Conservation (phyloP, 2,329 filamentous ascomycete species). For the Sphaerulina populicola region DNA sequence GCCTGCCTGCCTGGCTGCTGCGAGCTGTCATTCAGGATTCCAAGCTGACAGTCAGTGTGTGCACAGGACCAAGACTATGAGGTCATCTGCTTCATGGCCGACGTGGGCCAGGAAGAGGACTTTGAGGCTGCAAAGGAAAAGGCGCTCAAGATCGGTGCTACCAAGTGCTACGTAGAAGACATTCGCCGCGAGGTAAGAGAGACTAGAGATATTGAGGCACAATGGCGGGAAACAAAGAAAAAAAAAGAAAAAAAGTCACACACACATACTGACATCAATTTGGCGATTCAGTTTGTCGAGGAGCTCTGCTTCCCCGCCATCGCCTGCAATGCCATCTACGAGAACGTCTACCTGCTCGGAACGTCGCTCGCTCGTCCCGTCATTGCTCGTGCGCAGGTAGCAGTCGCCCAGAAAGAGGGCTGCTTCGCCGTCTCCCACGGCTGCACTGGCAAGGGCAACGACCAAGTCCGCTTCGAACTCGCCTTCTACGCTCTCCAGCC, state of each 20-base stretch:
- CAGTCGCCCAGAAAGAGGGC: constrained; percentile 55
- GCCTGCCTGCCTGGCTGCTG: no score
- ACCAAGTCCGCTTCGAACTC: constrained; percentile 59
- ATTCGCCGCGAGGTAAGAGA: constrained; percentile 46
- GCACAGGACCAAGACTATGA: constrained; percentile 47
- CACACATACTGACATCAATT: background rate
- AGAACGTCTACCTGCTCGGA: constrained; percentile 56
- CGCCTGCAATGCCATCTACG: constrained; percentile 54
- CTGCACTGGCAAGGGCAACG: constrained; percentile 58
- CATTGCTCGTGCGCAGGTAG: constrained; percentile 60
- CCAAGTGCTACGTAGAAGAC: constrained; percentile 55
- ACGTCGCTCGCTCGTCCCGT: constrained; percentile 57
- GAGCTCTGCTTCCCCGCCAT: constrained; percentile 73
- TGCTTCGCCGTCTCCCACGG: constrained; percentile 44
- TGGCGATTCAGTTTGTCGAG: constrained; percentile 53
- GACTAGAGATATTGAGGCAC: no score
- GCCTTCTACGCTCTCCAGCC: constrained; percentile 56
- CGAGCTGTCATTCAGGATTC: background rate
- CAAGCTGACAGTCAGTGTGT: constrained; percentile 2
- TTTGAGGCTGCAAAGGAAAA: constrained; percentile 65
- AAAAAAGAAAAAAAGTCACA: no score
- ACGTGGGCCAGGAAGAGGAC: constrained; percentile 58
- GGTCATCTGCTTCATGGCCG: constrained; percentile 61
- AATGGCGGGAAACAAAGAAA: no score
- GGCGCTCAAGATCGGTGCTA: constrained; percentile 60